These are phyloP conservation scores for Colletotrichum eleusines DNA, from an alignment of 2,329 filamentous ascomycete species.

Conservation along the genomic window DNA sequence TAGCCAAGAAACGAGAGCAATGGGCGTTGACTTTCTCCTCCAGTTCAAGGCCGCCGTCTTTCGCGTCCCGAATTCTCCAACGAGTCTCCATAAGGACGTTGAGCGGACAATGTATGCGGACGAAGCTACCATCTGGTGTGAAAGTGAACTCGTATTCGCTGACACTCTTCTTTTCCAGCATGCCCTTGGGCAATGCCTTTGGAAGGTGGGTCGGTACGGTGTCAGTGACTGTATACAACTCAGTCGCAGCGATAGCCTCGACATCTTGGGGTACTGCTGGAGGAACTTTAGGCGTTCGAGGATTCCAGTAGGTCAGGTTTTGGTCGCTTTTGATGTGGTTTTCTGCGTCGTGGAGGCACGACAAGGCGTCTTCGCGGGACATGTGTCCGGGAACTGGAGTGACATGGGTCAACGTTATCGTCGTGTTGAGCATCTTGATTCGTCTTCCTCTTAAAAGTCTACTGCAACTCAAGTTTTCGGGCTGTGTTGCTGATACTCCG, in stretches of 20 bases:
- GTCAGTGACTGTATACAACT: constrained; percentile 62
- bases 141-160: constrained; percentile 67
- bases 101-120: constrained; percentile 63
- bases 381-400: constrained; percentile 56
- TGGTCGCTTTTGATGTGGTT: constrained; percentile 66
- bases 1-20: constrained; percentile 62
- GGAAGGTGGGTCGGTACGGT: constrained; percentile 56
- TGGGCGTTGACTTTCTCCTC: constrained; percentile 62
- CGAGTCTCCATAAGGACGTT: constrained; percentile 65
- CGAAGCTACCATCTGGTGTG: constrained; percentile 62
- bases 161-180: constrained; percentile 66
- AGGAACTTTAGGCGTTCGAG: constrained; percentile 44
- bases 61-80: constrained; percentile 55
- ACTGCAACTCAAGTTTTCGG: too few relatives aligned
- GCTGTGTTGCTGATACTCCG: background rate
- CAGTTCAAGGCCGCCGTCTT: constrained; percentile 54
- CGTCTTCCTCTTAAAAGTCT: background rate
- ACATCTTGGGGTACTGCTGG: constrained; percentile 48
- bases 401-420: constrained; percentile 55
- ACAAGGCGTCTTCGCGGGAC: constrained; percentile 52
- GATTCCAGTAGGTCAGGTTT: constrained; percentile 57
- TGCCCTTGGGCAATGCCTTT: constrained; percentile 59
- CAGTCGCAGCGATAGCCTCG: constrained; percentile 46
- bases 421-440: constrained; percentile 57
- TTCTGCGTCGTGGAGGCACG: constrained; percentile 63